Evolutionary conservation across 805 yeast species (phyloP).

Genomic region (Dipodascopsis uninucleata): DNA sequence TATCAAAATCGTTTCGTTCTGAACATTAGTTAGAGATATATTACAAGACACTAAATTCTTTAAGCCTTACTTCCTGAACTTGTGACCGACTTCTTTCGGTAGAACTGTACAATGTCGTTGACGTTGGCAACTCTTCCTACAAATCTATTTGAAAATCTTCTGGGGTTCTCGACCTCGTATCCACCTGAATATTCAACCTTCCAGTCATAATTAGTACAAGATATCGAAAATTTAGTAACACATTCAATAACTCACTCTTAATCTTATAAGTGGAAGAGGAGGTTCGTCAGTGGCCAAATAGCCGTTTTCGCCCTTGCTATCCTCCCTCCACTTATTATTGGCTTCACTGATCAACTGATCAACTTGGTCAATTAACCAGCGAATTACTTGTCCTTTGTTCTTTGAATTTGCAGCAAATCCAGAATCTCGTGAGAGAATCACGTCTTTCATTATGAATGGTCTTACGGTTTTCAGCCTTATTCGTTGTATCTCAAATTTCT

Average conservation of each 20-base stretch:
- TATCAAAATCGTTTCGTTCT: conserved; percentile 11
- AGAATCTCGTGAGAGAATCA: conserved; percentile 50
- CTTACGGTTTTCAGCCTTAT: conserved; percentile 67
- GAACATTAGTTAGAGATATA: conserved; percentile 6
- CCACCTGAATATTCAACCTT: conserved; percentile 78
- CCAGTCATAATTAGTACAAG: background rate
- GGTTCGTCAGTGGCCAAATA: conserved; percentile 38
- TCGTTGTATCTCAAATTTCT: conserved; percentile 53
- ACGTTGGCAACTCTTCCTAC: conserved; percentile 88
- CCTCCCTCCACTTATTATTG: conserved; percentile 44
- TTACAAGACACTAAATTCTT: background rate
- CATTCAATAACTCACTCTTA: conserved; percentile 46
- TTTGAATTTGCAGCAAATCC: conserved; percentile 59
- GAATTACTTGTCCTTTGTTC: conserved; percentile 56
- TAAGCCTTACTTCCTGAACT: conserved; percentile 12
- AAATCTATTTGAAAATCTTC: conserved; percentile 83
- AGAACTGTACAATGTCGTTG: conserved; percentile 76
- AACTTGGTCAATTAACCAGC: conserved; percentile 59
- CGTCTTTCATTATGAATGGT: conserved; percentile 73
- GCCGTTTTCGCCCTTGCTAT: conserved; percentile 31
- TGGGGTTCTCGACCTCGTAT: conserved; percentile 84
- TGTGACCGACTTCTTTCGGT: conserved; percentile 45
- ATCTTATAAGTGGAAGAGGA: conserved; percentile 79
- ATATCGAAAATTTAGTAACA: background rate
- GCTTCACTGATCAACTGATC: conserved; percentile 65